Percentiles rank a stretch among this genome's conserved stretches.
Conservation (phyloP, 2,329 filamentous ascomycete species). For the Pezicula neosporulosa region DNA sequence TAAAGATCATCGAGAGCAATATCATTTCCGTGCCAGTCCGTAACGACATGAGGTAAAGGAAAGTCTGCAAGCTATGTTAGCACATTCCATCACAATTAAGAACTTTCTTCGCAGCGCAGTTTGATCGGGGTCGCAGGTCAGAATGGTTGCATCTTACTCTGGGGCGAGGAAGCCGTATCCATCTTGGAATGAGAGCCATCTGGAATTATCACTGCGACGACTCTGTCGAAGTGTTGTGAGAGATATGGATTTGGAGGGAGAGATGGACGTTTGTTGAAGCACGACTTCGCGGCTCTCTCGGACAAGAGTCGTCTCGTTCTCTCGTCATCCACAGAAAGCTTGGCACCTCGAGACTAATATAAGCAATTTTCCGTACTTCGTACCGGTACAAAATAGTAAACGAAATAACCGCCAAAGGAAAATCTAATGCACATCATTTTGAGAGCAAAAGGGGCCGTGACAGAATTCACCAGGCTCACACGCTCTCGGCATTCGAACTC, state of each 20-base stretch:
- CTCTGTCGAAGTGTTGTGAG: conserved; percentile 1
- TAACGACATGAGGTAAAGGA: conserved; percentile 82
- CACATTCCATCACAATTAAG: background rate
- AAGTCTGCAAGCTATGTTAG: conserved; percentile 53
- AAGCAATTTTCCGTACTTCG: background rate
- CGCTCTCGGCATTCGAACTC: too few species aligned
- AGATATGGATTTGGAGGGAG: background rate
- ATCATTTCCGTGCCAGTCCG: conserved; percentile 85
- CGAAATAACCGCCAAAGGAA: too few species aligned
- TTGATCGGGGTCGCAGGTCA: background rate
- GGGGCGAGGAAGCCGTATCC: conserved; percentile 25
- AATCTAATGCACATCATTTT: too few species aligned
- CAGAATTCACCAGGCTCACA: too few species aligned
- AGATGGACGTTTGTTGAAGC: too few species aligned
- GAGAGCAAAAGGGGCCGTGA: background rate
- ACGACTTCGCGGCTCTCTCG: too few species aligned
- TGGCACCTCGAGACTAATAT: too few species aligned
- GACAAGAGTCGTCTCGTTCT: too few species aligned
- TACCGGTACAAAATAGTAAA: too few species aligned
- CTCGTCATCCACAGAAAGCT: too few species aligned
- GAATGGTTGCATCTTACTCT: conserved; percentile 16
- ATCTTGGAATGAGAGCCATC: conserved; percentile 25
- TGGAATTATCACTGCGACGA: conserved; percentile 3
- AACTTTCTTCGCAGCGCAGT: background rate
- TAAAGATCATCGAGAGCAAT: conserved; percentile 77